phyloP scores from a whole-genome alignment of 805 yeast species.

The Torulaspora indica region DNA sequence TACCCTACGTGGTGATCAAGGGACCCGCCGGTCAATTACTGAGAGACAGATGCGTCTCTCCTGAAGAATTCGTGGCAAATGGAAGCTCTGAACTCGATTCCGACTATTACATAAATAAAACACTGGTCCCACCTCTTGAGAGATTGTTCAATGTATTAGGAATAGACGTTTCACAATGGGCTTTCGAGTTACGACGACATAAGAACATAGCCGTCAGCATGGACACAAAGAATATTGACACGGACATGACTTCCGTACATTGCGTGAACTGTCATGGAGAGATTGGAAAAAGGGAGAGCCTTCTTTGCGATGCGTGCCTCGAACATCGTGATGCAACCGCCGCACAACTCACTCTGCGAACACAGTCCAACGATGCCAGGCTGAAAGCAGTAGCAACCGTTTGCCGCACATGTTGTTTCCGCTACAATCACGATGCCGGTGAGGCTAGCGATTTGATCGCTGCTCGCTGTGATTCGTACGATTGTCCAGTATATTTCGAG shows the following conservation, averaged over 20 bases:
- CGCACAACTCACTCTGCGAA: slow-evolving; percentile 30
- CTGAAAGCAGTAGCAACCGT: slow-evolving; percentile 31
- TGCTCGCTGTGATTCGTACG: slow-evolving; percentile 51
- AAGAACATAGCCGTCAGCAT: slow-evolving; percentile 2
- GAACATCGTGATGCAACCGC: slow-evolving; percentile 38
- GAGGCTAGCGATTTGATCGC: slow-evolving; percentile 31
- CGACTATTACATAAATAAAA: slow-evolving; percentile 79
- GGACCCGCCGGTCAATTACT: slow-evolving; percentile 53
- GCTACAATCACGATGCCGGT: slow-evolving; percentile 27
- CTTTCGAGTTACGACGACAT: slow-evolving; percentile 52
- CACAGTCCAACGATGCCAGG: slow-evolving; percentile 24
- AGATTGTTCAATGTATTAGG: slow-evolving; percentile 80
- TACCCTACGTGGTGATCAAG: slow-evolving; percentile 75
- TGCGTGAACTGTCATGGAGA: slow-evolving; percentile 35
- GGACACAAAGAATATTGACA: slow-evolving; percentile 10
- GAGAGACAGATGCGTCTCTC: slow-evolving; percentile 74
- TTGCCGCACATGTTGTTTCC: slow-evolving; percentile 39
- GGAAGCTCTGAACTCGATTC: slow-evolving; percentile 54
- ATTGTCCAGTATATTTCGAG: slow-evolving; percentile 59
- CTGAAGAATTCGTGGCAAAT: slow-evolving; percentile 58
- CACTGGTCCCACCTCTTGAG: slow-evolving; percentile 84
- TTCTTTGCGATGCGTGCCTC: slow-evolving; percentile 38
- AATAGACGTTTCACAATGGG: slow-evolving; percentile 75
- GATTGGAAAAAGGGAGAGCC: slow-evolving; percentile 19
- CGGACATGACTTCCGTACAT: slow-evolving; percentile 23